Conservation (phyloP, 176 grass and related monocot species). For the Canna indica region DNA sequence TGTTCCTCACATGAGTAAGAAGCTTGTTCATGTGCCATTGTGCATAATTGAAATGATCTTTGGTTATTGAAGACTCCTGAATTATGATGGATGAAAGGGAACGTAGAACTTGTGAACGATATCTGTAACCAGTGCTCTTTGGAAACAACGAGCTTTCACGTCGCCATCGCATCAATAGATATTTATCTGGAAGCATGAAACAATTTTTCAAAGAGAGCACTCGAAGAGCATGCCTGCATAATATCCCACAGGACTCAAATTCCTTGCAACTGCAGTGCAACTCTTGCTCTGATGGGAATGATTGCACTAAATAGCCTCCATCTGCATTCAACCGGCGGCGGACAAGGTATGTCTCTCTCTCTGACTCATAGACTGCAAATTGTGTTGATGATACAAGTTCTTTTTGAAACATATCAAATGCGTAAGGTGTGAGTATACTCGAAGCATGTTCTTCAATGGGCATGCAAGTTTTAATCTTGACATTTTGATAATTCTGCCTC, state of each 20-base stretch:
- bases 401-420: slow-evolving; percentile 40
- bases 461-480: slow-evolving; percentile 41
- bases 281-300: slow-evolving; percentile 28
- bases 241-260: slow-evolving; percentile 31
- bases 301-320: slow-evolving; percentile 30
- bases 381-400: slow-evolving; percentile 37
- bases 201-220: slow-evolving; percentile 47
- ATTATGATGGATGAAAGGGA: slow-evolving; percentile 38
- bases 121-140: slow-evolving; percentile 33
- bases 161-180: slow-evolving; percentile 29
- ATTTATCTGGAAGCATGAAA: slow-evolving; percentile 34
- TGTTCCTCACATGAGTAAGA: slow-evolving; percentile 40
- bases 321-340: slow-evolving; percentile 32
- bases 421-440: slow-evolving; percentile 27
- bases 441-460: slow-evolving; percentile 45
- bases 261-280: slow-evolving; percentile 40
- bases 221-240: slow-evolving; percentile 38
- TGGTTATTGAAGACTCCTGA: slow-evolving; percentile 29
- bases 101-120: slow-evolving; percentile 32
- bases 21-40: slow-evolving; percentile 33
- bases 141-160: slow-evolving; percentile 35
- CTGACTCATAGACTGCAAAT: slow-evolving; percentile 38
- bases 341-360: slow-evolving; percentile 32
- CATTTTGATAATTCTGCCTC: slow-evolving; percentile 27
- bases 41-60: slow-evolving; percentile 35